Conservation (phyloP, 306 rosid genomes). For the Begonia loranthoides region DNA sequence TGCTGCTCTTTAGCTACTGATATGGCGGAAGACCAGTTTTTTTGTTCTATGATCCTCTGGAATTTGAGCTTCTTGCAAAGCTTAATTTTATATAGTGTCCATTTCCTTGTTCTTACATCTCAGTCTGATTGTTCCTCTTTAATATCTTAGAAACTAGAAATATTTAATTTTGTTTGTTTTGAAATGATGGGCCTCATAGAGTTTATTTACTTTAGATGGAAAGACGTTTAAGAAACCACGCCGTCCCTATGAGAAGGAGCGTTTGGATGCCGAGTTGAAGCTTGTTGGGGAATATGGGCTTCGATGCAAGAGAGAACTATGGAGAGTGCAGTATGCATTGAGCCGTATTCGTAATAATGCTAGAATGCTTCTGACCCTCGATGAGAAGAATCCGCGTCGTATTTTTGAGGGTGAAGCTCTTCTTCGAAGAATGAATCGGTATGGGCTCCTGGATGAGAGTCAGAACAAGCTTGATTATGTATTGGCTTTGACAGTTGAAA, state of each 20-base stretch:
- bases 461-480: conserved; percentile 8
- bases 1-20: too few relatives aligned
- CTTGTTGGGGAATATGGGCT: conserved; percentile 15
- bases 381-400: conserved; percentile 9
- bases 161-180: too few relatives aligned
- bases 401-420: conserved; percentile 8
- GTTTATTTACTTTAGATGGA: conserved; percentile 25
- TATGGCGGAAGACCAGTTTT: too few relatives aligned
- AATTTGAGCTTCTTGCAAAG: too few relatives aligned
- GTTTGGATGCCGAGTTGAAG: conserved; percentile 16
- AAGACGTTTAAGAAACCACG: conserved; percentile 70
- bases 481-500: conserved; percentile 6
- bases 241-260: conserved; percentile 43
- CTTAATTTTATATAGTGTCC: too few relatives aligned
- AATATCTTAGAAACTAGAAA: too few relatives aligned
- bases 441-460: conserved; percentile 7
- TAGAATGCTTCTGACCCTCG: too few relatives aligned
- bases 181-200: too few relatives aligned
- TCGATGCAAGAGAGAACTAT: conserved; percentile 12
- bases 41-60: too few relatives aligned
- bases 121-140: too few relatives aligned
- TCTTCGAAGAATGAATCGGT: conserved; percentile 11
- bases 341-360: conserved; percentile 5
- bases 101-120: too few relatives aligned
- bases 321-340: neutral